Evolutionary conservation across 1,284 basidiomycete genomes (phyloP), one percentile per base, ranked within the genome.

Genomic region (Thelephora terrestris): DNA sequence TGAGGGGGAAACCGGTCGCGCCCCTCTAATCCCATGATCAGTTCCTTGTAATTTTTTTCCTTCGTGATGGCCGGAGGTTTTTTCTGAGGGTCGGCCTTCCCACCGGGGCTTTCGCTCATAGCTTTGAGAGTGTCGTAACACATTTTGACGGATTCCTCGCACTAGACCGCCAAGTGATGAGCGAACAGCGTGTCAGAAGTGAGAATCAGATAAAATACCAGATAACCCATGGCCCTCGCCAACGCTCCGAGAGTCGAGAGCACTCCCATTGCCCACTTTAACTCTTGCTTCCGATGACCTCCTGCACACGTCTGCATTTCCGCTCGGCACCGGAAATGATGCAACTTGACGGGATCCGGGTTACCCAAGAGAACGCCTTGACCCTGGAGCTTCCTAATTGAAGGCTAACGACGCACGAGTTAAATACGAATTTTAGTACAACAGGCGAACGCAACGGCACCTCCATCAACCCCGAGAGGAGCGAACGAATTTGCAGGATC

Each of bases 61-160:
- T 67, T 57, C 14, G 61, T 57, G 52, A 65, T 58, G 54, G 69
- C 65, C 58, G 70, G 69, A 38, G 67, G 65, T 29, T 65, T 65
- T 55, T 56, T 67, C 60, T 55, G 68, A 58, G 56, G 64, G 53
- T 57, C 70, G 3, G 58, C 52, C 20, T 67, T 58, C 29, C 68
- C 64, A 35, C 62, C 51, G 9, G 45, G 39, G 9, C 56, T 59
- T 14, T 57, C 65, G 14, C 66, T 57, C 12, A 79, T 54, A 2
- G 69, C 71, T 49, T 73, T 70, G 32, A 93, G 62, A 34, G 65
- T 71, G 4, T 73, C 75, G 58, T 88, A 76, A 57, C 89, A 93
- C 76, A 89, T 85, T n/a, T 71, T 71, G 7, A 85, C 68, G 20
- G 85, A 92, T 36, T 85, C 85, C 62, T 93, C 89, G 52, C 91